Evolutionary conservation across 75 land plant species (phyloP), one percentile per base, ranked within the genome.

Genomic region (Pseudotsuga menziesii): DNA sequence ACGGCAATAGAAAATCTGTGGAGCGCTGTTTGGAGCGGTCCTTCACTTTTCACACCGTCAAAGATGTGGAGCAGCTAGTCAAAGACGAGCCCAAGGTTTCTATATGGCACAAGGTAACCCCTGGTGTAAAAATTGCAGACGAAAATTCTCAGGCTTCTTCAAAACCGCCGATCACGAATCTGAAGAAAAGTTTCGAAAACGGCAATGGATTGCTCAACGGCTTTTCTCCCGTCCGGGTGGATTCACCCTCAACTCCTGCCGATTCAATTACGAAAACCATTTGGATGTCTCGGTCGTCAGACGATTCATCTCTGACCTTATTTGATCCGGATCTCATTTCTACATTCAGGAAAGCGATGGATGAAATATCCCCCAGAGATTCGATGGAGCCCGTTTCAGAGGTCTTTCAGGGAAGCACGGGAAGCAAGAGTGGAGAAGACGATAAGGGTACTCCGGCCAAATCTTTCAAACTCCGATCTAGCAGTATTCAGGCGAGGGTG

Each of bases 1-100:
- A 19, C 12, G 16, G 23, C n/a, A 78, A 11, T 0, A 14, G 17
- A 19, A 52, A 25, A 5, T 56, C 56, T 54, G 1, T 16, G 57
- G 75, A 69, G 9, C 74, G 67, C 22, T 61, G 22, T 73, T 86
- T 36, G 15, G 77, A 58, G 44, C 72, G 73, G 32, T 86, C 88
- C 66, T 91, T 91, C 66, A 83, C 92, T 27, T 91, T 91, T 44
- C 80, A 88, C 80, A 61, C 82, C 3, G 61, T 60, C 16, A 80
- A 67, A 20, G 62, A 41, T 48, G 73, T 57, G 29, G 57, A 58
- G 26, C 75, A 73, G 29, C 57, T 73, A 23, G 75, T 52, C 0
- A 73, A 23, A 8, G 75, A 73, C 35, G 75, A 73, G 75, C 75
- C 35, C 57, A 73, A 73, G 58, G 29, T 25, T 58, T 73, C 75